Evolutionary conservation across 352 stramenopile genomes (phyloP), one percentile per base, ranked within the genome.

Genomic region (Globisporangium apiculatum): DNA sequence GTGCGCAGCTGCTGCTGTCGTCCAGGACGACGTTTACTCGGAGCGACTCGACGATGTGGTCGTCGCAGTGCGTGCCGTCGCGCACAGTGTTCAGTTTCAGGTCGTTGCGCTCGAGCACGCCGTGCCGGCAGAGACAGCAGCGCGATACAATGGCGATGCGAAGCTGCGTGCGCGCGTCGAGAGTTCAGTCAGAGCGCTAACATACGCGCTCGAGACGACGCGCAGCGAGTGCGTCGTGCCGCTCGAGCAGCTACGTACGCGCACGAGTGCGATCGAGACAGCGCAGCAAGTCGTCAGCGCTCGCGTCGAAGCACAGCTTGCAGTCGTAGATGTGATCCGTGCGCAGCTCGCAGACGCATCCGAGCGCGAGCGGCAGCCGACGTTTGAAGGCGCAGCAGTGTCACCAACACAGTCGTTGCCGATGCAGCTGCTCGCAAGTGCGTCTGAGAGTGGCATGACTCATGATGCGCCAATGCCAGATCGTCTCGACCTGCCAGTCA

Each of bases 101-200:
- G 37, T 89, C 2, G 55, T 55, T 45, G 76, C 72, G 15, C 53
- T 91, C 1, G 79, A 91, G 63, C 73, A 83, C 55, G 72, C 83
- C 35, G 57, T 91, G 37, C 77, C 73, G 7, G 58, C 89, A 52
- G 79, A 91, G 37, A 77, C 88, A 31, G 67, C 75, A 58, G 76
- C 79, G 7, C 61, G 79, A 14, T 79, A 89, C 57, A 73, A 78
- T 50, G 61, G 73, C 55, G 66, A 88, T 51, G 79, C 86, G 9
- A 84, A 78, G 51, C 62, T 91, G 0, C 58, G 61, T 14, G 53
- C 51, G 6, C 76, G 75, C 11, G 42, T 91, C 11, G 75, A 88
- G 7, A 54, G 48, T n/a, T 63, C 67, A 14, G 62, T 75, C 5
- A 84, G 82, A 42, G 51, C 65, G 2, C 31, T 83, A 18, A 57